Conservation (phyloP, 352 stramenopile species). For the Thraustotheca clavata region DNA sequence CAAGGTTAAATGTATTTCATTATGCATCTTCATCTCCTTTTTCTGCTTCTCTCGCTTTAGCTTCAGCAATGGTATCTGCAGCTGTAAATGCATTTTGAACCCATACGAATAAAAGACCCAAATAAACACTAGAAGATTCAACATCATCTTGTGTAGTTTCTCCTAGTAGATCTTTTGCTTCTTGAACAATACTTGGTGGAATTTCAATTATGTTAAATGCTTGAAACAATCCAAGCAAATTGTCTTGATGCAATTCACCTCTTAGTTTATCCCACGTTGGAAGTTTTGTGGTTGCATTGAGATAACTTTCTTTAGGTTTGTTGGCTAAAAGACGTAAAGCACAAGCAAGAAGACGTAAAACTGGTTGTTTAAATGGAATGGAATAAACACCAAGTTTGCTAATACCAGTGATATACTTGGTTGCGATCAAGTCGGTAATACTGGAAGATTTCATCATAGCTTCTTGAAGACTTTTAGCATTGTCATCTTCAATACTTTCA, state of each 20-base stretch:
- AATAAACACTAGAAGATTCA: conserved; percentile 37
- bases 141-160: conserved; percentile 46
- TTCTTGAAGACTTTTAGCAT: conserved; percentile 44
- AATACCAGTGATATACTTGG: conserved; percentile 28
- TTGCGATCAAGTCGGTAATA: conserved; percentile 41
- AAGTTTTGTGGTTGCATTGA: conserved; percentile 47
- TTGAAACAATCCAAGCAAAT: conserved; percentile 28
- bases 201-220: conserved; percentile 25
- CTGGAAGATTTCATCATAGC: conserved; percentile 43
- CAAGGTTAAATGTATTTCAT: not conserved
- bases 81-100: conserved; percentile 39
- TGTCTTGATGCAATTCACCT: conserved; percentile 32
- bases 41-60: not conserved
- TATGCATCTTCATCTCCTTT: not conserved
- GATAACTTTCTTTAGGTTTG: conserved; percentile 24
- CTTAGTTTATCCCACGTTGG: conserved; percentile 58
- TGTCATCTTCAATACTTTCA: conserved; percentile 28
- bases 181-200: conserved; percentile 11
- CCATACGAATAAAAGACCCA: conserved; percentile 46
- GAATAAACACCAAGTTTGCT: conserved; percentile 33
- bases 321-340: conserved; percentile 44
- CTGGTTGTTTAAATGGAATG: conserved; percentile 49
- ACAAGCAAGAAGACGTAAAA: conserved; percentile 40
- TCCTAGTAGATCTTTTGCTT: conserved; percentile 35
- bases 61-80: conserved; percentile 37